phyloP scores from a whole-genome alignment of 2,329 filamentous ascomycete genomes.

The Colletotrichum orbiculare region DNA sequence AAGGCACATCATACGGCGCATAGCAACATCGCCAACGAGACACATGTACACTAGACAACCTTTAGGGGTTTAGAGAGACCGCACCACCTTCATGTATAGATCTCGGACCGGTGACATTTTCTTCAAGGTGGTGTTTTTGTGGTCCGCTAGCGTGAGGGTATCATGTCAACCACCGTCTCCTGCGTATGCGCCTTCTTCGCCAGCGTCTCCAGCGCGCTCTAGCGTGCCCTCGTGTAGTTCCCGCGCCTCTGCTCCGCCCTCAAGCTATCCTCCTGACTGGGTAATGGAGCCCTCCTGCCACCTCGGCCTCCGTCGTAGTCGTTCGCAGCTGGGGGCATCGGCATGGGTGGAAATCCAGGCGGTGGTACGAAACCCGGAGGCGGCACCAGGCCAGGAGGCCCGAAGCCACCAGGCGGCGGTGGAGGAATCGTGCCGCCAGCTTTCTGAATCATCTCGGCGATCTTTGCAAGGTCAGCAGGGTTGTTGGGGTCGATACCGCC shows the following conservation, averaged over 20 bases:
- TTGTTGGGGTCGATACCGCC: constrained; percentile 69
- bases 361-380: constrained; percentile 55
- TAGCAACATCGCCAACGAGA: background rate
- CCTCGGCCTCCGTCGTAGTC: constrained; percentile 42
- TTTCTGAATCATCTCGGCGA: constrained; percentile 74
- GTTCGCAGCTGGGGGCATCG: constrained; percentile 43
- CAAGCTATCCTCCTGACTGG: constrained; percentile 86
- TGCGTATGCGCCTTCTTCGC: background rate
- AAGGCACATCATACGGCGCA: constrained; percentile 25
- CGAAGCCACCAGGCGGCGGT: constrained; percentile 46
- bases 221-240: constrained; percentile 63
- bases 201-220: constrained; percentile 6
- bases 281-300: constrained; percentile 74
- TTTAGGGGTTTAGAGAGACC: no score
- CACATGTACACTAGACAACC: constrained; percentile 35
- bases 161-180: constrained; percentile 13
- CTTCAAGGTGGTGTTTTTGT: constrained; percentile 2
- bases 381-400: constrained; percentile 62
- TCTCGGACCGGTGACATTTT: no score
- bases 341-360: constrained; percentile 54
- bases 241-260: constrained; percentile 78
- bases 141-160: constrained; percentile 28
- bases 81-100: no score
- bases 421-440: constrained; percentile 72
- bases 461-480: constrained; percentile 69